Evolutionary conservation across 192 early-diverging fungal genomes (phyloP), one percentile per base, ranked within the genome.

Genomic region (Umbelopsis sp.): DNA sequence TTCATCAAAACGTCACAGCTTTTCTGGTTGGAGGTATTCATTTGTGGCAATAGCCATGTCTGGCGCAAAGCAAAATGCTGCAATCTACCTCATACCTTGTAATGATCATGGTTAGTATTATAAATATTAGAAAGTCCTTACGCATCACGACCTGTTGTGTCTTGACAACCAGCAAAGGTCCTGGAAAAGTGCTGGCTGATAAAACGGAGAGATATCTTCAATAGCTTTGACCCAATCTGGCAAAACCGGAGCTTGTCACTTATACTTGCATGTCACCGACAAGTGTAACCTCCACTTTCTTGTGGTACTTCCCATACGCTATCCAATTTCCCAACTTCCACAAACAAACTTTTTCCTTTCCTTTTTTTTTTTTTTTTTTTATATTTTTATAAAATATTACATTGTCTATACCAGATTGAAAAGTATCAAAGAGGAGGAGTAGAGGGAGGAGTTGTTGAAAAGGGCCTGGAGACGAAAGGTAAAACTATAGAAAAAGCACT

Each of bases 261-360:
- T 29, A 32, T 21, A 16, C 47, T 32, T 29, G 56, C 31, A 62
- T 62, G 56, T 62, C 56, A 62, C 56, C 56, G 56, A 49, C 56
- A 32, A 29, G 56, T 62, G 26, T 34, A 29, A 62, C 56, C 56
- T 62, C 56, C 56, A 62, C 56, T 62, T 62, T 62, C 26, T 62
- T 62, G 56, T 62, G 56, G 14, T 31, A 62, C 56, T 32, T 62
- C 56, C 31, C 56, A 32, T 62, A 62, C 56, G 20, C 47, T 17
- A 49, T 21, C 47, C 47, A 49, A 21, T 49, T 49, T 49, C 47
- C 47, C 16, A 49, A 16, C n/a, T 17, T 17, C 4, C 20, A 0
- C 1, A 17, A 4, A n/a, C 47, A 1, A 49, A 2, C 25, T 26
- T 53, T 53, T 53, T 22, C 25, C 14, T 62, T 59, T 62, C 2